These are phyloP conservation scores for Saposhnikovia divaricata DNA, from an alignment of 129 eudicot genomes.

Conservation along the genomic window DNA sequence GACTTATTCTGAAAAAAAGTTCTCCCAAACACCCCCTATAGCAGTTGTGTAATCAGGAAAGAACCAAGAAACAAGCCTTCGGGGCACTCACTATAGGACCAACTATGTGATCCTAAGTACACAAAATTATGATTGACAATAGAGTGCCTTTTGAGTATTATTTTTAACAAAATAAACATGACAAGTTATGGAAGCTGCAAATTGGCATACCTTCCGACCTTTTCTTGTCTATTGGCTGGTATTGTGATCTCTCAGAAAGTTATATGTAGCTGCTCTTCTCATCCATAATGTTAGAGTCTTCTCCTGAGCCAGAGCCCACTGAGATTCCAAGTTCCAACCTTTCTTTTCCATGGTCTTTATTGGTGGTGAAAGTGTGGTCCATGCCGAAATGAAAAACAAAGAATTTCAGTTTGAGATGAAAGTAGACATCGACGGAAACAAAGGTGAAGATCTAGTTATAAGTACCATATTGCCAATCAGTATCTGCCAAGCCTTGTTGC, in stretches of 20 bases:
- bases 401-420: neutral
- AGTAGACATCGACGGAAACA: neutral
- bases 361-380: slow-evolving; percentile 89
- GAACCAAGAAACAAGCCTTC: slow-evolving; percentile 53
- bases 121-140: too few species aligned
- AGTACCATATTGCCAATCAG: slow-evolving; percentile 75
- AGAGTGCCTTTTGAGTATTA: too few species aligned
- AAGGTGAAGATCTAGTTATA: neutral
- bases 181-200: too few species aligned
- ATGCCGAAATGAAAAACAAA: slow-evolving; percentile 4
- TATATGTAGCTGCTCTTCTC: too few species aligned
- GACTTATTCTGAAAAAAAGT: too few species aligned
- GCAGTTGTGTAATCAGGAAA: slow-evolving; percentile 84
- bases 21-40: too few species aligned
- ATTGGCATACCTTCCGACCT: too few species aligned
- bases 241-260: too few species aligned
- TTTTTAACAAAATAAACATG: too few species aligned
- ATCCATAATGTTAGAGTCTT: too few species aligned
- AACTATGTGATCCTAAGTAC: too few species aligned
- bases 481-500: slow-evolving; percentile 78
- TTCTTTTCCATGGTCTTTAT: slow-evolving; percentile 88
- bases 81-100: slow-evolving; percentile 49
- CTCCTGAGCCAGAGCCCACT: slow-evolving; percentile 97
- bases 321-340: slow-evolving; percentile 67
- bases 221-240: too few species aligned